Evolutionary conservation across 495 filamentous ascomycete genomes (phyloP), one percentile per base, ranked within the genome.

Genomic region (Aspergillus heteromorphus): DNA sequence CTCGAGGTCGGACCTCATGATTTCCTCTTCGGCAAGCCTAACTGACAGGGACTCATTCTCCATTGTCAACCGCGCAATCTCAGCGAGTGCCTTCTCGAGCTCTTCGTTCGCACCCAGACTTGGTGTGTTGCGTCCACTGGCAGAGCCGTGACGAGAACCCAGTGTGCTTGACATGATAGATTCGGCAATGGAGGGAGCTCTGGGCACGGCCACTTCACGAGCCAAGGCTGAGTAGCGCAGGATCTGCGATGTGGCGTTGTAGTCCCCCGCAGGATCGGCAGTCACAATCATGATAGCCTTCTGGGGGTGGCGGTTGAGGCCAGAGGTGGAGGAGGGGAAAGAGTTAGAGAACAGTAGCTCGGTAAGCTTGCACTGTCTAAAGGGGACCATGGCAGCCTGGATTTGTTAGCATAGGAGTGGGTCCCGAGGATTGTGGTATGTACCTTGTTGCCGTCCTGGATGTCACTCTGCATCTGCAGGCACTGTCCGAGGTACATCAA

Each of bases 401-500:
- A 20, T 8, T 9, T n/a, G 42, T 63, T 23, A 63, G 52, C n/a
- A 53, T 45, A 52, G 25, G 18, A 19, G n/a, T 31, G 21, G 40
- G 40, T 48, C 48, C 31, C 25, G 16, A 29, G 13, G 16, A 34
- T 16, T 48, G 50, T 55, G 43, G 20, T 7, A 55, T 73, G 21
- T 79, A 91, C 88, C 82, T 90, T 93, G 51, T 80, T 80, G 48
- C 83, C 83, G 55, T 83, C 83, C 31, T 82, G 85, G 36, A 85
- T 76, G 60, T 90, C 87, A 54, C 85, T 90, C 69, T 97, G 95
- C 84, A 96, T 89, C 67, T 98, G 93, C 59, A 98, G 76, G 66
- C 95, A 97, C 65, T 97, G 95, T 0, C 93, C 93, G 1, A 98
- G 82, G 68, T 96, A 97, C 95, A 98, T 98, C 63, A 98, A 70